Evolutionary conservation across 2,329 filamentous ascomycete species (phyloP).

Genomic region (Alternaria solani): DNA sequence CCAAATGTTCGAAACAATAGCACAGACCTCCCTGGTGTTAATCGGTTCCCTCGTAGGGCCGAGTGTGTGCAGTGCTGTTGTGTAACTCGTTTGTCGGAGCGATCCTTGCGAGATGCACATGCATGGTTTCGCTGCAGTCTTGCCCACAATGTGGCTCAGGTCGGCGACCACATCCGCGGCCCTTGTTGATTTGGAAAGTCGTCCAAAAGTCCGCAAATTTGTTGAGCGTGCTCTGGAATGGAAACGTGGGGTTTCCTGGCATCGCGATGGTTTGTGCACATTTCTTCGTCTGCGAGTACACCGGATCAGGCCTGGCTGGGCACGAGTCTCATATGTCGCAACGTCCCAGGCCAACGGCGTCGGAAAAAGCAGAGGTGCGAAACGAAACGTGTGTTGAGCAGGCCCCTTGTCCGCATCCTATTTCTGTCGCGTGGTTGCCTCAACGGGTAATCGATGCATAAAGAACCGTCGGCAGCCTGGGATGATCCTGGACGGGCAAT

Average conservation of each 20-base stretch:
- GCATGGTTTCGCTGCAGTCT: conserved; percentile 16
- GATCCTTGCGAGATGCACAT: neutral
- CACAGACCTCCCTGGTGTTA: neutral
- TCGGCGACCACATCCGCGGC: conserved; percentile 33
- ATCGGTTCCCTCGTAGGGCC: neutral
- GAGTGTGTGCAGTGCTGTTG: neutral
- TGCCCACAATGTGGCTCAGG: conserved; percentile 38
- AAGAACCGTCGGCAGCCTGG: neutral
- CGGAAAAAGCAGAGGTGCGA: conserved; percentile 2
- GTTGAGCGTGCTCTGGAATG: conserved; percentile 2
- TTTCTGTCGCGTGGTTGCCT: conserved; percentile 1
- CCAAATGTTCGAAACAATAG: neutral
- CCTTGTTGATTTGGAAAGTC: conserved; percentile 1
- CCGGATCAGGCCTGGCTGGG: neutral
- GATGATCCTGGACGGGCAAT: conserved; percentile 1
- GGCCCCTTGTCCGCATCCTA: conserved; percentile 1
- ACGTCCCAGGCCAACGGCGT: neutral
- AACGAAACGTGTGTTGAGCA: conserved; percentile 12
- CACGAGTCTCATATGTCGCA: neutral
- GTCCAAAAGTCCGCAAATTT: neutral
- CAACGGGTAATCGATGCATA: neutral
- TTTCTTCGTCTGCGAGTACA: neutral
- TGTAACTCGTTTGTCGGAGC: conserved; percentile 6
- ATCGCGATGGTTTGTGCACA: neutral
- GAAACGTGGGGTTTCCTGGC: too few species aligned